phyloP scores from a whole-genome alignment of 352 stramenopile genomes.

The Phytophthora pluvialis region DNA sequence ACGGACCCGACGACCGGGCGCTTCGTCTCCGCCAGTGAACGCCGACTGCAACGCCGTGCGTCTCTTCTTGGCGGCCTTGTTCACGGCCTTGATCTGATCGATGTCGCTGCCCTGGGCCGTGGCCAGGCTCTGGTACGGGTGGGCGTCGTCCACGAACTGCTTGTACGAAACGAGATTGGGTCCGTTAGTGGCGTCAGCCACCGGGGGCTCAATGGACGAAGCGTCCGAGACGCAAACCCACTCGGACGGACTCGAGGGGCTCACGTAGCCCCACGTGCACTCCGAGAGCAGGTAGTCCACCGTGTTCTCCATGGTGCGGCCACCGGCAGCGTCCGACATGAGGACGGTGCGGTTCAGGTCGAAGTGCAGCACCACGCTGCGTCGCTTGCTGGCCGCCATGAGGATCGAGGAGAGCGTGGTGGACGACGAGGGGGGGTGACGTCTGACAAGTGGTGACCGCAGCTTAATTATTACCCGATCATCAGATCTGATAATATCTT shows the following conservation, averaged over 20 bases:
- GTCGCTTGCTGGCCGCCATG: slow-evolving; percentile 38
- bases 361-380: slow-evolving; percentile 83
- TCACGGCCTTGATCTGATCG: slow-evolving; percentile 72
- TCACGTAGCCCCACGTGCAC: slow-evolving; percentile 75
- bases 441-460: background rate
- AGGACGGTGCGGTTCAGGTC: slow-evolving; percentile 91
- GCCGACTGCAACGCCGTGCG: slow-evolving; percentile 78
- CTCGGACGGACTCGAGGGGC: slow-evolving; percentile 34
- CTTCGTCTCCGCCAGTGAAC: slow-evolving; percentile 58
- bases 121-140: slow-evolving; percentile 71
- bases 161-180: slow-evolving; percentile 76
- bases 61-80: slow-evolving; percentile 83
- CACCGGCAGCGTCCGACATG: slow-evolving; percentile 89
- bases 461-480: too few species aligned
- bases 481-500: too few species aligned
- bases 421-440: background rate
- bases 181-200: background rate
- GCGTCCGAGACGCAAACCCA: slow-evolving; percentile 71
- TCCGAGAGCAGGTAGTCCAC: slow-evolving; percentile 88
- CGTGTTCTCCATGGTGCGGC: slow-evolving; percentile 89
- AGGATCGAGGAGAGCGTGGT: slow-evolving; percentile 30
- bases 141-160: slow-evolving; percentile 76
- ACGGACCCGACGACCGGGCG: slow-evolving; percentile 50
- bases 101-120: slow-evolving; percentile 33
- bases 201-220: slow-evolving; percentile 54